A percentile compares a stretch with the other conserved stretches of the same genome.
These are phyloP conservation scores for Aspergillus arachidicola DNA, from an alignment of 2,329 filamentous ascomycete species.

Conservation along the genomic window DNA sequence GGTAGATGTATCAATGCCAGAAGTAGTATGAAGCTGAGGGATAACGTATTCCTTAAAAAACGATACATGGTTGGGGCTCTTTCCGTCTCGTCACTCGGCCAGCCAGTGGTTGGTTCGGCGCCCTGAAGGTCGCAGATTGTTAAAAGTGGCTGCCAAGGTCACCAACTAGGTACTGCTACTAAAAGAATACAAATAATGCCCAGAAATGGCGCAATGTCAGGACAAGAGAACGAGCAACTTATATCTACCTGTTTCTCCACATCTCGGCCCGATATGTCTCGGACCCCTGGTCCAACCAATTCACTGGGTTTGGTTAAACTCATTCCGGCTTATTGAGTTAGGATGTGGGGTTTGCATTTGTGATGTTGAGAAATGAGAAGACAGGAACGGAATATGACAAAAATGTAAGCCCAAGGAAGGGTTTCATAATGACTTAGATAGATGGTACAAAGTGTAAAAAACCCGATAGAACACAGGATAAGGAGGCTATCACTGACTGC, in stretches of 20 bases:
- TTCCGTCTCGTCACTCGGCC: constrained; percentile 3
- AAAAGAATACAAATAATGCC: not conserved
- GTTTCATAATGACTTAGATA: not conserved
- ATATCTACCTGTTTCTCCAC: constrained; percentile 36
- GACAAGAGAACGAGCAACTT: constrained; percentile 3
- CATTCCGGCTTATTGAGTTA: not conserved
- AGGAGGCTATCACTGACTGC: not conserved
- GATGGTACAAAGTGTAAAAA: not conserved
- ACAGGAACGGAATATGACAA: not conserved
- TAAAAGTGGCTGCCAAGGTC: constrained; percentile 21
- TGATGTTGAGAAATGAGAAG: too few species aligned
- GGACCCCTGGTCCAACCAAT: not conserved
- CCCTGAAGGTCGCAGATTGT: not conserved
- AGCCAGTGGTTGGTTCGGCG: not conserved
- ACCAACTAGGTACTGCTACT: constrained; percentile 4
- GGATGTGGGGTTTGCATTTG: not conserved
- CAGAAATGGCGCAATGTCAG: constrained; percentile 2
- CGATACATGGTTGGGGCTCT: constrained; percentile 20
- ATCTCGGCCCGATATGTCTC: constrained; percentile 18
- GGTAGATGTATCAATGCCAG: constrained; percentile 27
- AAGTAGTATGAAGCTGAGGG: constrained; percentile 22
- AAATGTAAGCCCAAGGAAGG: not conserved
- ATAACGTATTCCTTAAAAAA: constrained; percentile 19
- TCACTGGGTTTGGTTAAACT: not conserved
- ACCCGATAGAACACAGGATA: not conserved